These are phyloP conservation scores for Xylaria sp. DNA, from an alignment of 2,329 filamentous ascomycete species.

Conservation along the genomic window DNA sequence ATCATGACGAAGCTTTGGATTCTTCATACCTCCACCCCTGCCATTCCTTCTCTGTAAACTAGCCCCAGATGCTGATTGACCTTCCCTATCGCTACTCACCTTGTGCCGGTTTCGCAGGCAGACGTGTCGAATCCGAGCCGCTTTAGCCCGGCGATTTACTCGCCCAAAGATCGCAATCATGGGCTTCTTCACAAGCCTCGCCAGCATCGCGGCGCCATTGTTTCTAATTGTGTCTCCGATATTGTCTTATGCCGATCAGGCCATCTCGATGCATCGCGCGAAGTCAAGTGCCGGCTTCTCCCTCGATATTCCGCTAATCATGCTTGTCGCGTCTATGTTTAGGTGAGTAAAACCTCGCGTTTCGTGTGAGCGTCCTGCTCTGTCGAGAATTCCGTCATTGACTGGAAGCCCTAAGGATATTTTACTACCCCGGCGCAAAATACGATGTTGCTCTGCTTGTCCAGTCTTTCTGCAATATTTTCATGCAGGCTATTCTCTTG, in stretches of 20 bases:
- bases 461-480: constrained; percentile 73
- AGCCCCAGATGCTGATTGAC: constrained; percentile 18
- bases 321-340: constrained; percentile 74
- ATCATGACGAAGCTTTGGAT: constrained; percentile 6
- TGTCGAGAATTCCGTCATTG: constrained; percentile 14
- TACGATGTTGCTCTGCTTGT: constrained; percentile 72
- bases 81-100: constrained; percentile 5
- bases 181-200: constrained; percentile 59
- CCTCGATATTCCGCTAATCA: constrained; percentile 76
- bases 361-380: not conserved
- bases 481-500: constrained; percentile 70
- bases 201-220: constrained; percentile 68
- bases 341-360: constrained; percentile 56
- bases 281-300: constrained; percentile 76
- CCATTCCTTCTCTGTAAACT: not conserved
- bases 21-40: not conserved
- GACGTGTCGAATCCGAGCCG: constrained; percentile 16
- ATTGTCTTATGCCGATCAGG: constrained; percentile 73
- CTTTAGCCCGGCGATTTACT: constrained; percentile 7
- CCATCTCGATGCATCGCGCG: constrained; percentile 69
- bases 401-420: constrained; percentile 61
- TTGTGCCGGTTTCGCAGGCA: constrained; percentile 11
- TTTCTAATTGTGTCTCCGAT: constrained; percentile 73
- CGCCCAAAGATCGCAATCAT: constrained; percentile 42
- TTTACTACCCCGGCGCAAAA: constrained; percentile 74